phyloP scores from a whole-genome alignment of 345 rosid genomes.

The Gossypium rotundifolium region DNA sequence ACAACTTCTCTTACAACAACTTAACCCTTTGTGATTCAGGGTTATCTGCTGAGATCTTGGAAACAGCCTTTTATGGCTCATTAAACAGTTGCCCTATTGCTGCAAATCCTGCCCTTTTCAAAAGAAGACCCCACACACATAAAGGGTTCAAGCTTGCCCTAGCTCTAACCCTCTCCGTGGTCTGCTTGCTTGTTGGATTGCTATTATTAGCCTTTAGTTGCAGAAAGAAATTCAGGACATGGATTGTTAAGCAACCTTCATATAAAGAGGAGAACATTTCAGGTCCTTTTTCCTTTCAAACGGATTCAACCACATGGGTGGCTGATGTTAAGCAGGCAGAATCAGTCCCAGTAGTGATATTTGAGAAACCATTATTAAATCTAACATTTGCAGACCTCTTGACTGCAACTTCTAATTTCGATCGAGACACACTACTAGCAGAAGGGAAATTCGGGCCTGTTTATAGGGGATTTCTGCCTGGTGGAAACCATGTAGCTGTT shows the following conservation, averaged over 20 bases:
- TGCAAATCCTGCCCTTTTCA: constrained; percentile 58
- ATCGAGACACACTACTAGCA: constrained; percentile 78
- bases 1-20: constrained; percentile 90
- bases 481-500: constrained; percentile 91
- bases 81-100: constrained; percentile 74
- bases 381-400: constrained; percentile 86
- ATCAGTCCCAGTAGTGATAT: constrained; percentile 64
- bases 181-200: constrained; percentile 55
- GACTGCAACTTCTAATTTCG: constrained; percentile 81
- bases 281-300: constrained; percentile 81
- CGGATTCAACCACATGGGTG: constrained; percentile 90
- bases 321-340: constrained; percentile 90
- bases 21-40: constrained; percentile 62
- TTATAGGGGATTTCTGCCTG: constrained; percentile 82
- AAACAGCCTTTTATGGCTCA: constrained; percentile 54
- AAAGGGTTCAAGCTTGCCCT: constrained; percentile 55
- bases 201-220: constrained; percentile 65
- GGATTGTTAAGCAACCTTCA: constrained; percentile 60
- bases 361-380: constrained; percentile 84
- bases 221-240: constrained; percentile 44
- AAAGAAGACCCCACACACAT: constrained; percentile 35
- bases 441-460: constrained; percentile 95
- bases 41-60: constrained; percentile 37
- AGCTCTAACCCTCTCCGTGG: constrained; percentile 55
- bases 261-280: constrained; percentile 69